Percentiles rank a stretch among this genome's conserved stretches.
phyloP scores from a whole-genome alignment of 192 early-diverging fungal species.

The Entrophospora sp. region DNA sequence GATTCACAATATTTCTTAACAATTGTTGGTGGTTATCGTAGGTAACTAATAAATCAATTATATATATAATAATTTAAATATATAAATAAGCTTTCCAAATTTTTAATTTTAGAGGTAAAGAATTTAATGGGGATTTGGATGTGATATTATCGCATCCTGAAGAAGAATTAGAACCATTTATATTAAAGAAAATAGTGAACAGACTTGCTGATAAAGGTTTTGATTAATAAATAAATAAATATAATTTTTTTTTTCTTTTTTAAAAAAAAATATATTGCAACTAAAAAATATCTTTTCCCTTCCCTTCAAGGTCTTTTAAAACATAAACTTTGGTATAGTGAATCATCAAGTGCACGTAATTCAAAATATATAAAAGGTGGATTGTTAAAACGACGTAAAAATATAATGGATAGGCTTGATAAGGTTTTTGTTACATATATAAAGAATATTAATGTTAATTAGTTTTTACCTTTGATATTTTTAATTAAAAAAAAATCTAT shows the following conservation, averaged over 20 bases:
- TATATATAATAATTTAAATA: too few relatives aligned
- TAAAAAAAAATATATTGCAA: too few relatives aligned
- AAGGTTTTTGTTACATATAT: not conserved
- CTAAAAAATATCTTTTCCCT: too few relatives aligned
- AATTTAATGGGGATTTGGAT: conserved; percentile 28
- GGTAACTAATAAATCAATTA: too few relatives aligned
- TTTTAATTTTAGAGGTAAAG: too few relatives aligned
- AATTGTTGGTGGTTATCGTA: conserved; percentile 27
- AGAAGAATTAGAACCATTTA: not conserved
- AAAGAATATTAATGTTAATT: not conserved
- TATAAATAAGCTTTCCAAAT: too few relatives aligned
- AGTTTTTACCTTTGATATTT: too few relatives aligned
- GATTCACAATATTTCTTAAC: conserved; percentile 6
- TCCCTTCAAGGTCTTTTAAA: not conserved
- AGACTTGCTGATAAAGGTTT: conserved; percentile 16
- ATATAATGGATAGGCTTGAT: not conserved
- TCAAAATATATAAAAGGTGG: not conserved
- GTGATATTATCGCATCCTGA: conserved; percentile 22
- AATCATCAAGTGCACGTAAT: not conserved
- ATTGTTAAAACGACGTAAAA: not conserved
- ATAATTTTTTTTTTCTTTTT: not conserved
- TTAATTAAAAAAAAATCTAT: too few relatives aligned
- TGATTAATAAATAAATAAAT: not conserved
- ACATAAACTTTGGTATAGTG: conserved; percentile 1
- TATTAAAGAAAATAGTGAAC: conserved; percentile 14